Base-by-base conservation (phyloP, 2,329 filamentous ascomycete species). In the Epichloe baconii region DNA sequence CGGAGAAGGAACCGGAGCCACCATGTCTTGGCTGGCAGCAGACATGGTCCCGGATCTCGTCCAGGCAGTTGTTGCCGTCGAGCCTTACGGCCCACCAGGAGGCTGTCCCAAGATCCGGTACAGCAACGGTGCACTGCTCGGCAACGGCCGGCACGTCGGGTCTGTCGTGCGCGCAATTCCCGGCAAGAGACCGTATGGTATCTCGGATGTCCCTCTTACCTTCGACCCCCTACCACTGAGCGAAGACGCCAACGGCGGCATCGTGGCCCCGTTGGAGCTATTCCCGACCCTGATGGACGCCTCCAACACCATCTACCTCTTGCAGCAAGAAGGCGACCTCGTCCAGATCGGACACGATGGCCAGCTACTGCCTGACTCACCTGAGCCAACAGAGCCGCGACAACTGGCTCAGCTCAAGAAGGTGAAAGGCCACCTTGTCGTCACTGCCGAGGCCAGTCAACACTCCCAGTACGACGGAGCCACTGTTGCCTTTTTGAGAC, bases 381-480 rank as follows among this genome's bases (percentile, higher is more conserved):
- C 19, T 2, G 14, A n/a, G 12, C 12, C 36, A 11, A 8, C 12
- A 14, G 36, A 14, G 36, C 36, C 54, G 11, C 69, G 71, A 19
- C 62, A 71, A 55, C 63, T 83, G 14, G 59, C 62, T 5, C 74
- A 80, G 35, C 61, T 83, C 7, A 58, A 61, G 2, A 65, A 66
- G 15, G 66, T 79, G 5, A 72, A 31, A 4, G 11, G 70, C 0
- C 71, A 76, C 5, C 61, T 76, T 1, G 54, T 81, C 15, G 57
- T 79, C 26, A 80, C 76, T 0, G 66, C 66, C 0, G 73, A 80
- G 51, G 72, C 78, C 3, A 76, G 74, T 48, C 71, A 69, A n/a
- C 79, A 82, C 60, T 64, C 66, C 2, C 61, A 65, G 10, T 82
- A 75, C 53, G 79, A 83, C 56, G 73, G 75, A 61, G 78, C 75